Base-by-base conservation (phyloP, 495 filamentous ascomycete genomes). In the Mytilinidion resinicola region DNA sequence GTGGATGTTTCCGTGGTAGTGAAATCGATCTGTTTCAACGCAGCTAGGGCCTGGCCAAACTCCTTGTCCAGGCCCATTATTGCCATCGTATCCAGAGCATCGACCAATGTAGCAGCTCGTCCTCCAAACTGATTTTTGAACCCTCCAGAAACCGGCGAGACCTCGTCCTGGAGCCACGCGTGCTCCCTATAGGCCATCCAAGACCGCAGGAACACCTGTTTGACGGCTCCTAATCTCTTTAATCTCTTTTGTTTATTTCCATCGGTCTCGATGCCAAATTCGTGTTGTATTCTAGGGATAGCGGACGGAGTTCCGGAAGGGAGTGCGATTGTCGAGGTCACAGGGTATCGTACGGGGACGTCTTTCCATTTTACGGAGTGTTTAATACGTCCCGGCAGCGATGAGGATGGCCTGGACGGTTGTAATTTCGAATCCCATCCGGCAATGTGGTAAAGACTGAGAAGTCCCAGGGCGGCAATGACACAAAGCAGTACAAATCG, bases 131-230 rank as follows among this genome's bases (percentile, higher is more conserved):
- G 47, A 35, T 68, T 67, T 21, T 74, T 77, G 33, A 70, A 80
- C 9, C 71, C 71, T 8, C 80, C 84, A 9, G 79, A 81, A 1
- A 90, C 64, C 0, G 91, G 91, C 20, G 75, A 76, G 12, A 95
- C 72, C 56, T 95, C 90, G 64, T 96, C 91, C 51, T 85, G 80
- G 58, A 82, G 68, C 88, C 89, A 95, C 0, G 90, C 91, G 71
- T 87, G 74, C 9, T 80, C 67, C 63, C 82, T 86, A 61, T 96
- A 96, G 42, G 82, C 83, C 7, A 78, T 77, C 89, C 90, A 96
- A 9, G 85, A 79, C 63, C 84, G 83, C 34, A 76, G 51, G 60
- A 95, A 93, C 0, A 81, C 79, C 41, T 80, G 69, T 63, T 81
- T 87, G 1, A 96, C 84, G 19, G 77, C 82, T 54, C 50, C 38